These are phyloP conservation scores for Kwoniella europaea DNA, from an alignment of 768 basidiomycete species.

Conservation along the genomic window DNA sequence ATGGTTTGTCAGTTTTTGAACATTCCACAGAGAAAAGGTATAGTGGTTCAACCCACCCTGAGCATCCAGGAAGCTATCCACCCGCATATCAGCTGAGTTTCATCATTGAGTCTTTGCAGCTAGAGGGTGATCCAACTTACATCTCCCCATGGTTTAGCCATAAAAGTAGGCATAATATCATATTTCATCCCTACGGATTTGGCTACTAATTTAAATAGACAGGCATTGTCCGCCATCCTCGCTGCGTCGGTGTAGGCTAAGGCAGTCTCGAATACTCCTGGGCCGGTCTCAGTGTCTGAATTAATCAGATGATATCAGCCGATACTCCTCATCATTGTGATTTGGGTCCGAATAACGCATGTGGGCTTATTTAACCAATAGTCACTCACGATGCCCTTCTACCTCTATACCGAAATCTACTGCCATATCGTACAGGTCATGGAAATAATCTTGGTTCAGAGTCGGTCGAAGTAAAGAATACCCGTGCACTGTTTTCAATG, in stretches of 20 bases:
- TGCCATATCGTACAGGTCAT: slow-evolving; percentile 75
- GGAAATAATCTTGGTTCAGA: slow-evolving; percentile 85
- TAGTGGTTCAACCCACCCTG: slow-evolving; percentile 67
- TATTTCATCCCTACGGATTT: slow-evolving; percentile 90
- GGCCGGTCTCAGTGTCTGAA: slow-evolving; percentile 59
- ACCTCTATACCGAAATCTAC: slow-evolving; percentile 74
- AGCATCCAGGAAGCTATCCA: slow-evolving; percentile 85
- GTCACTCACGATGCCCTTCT: slow-evolving; percentile 79
- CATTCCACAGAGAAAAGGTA: too few relatives aligned
- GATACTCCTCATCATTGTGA: not conserved
- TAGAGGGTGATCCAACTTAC: slow-evolving; percentile 63
- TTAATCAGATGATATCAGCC: not conserved
- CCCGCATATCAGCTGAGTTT: not conserved
- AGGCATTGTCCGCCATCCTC: slow-evolving; percentile 64
- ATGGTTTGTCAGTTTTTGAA: not conserved
- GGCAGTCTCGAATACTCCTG: slow-evolving; percentile 59
- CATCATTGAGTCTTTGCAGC: not conserved
- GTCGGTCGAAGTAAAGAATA: slow-evolving; percentile 92
- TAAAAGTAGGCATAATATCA: slow-evolving; percentile 91
- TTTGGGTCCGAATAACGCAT: not conserved
- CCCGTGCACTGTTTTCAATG: slow-evolving; percentile 76
- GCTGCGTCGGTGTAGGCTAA: slow-evolving; percentile 56
- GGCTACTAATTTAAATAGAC: slow-evolving; percentile 87
- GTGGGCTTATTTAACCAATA: not conserved
- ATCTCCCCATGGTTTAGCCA: slow-evolving; percentile 96